These are phyloP conservation scores for Chlamydomonas eustigma DNA, from an alignment of 139 green algal species.

Conservation along the genomic window DNA sequence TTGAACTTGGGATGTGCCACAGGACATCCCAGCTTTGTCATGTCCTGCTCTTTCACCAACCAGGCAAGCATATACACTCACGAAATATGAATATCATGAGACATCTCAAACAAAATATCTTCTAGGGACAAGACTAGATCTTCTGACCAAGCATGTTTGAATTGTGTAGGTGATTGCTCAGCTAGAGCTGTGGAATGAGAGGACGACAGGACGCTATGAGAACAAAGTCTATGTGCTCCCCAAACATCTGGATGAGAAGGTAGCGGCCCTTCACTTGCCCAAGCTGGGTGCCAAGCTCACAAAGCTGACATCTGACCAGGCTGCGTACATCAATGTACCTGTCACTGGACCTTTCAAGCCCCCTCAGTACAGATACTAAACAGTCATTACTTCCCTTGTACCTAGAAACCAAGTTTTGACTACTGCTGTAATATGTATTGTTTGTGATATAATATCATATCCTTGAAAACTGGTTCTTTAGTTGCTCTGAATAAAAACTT, in stretches of 20 bases:
- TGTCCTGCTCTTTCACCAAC: constrained; percentile 99
- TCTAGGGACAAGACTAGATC: too few species aligned
- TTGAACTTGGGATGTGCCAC: constrained; percentile 99
- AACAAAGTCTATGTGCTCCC: constrained; percentile 99
- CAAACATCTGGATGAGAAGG: constrained; percentile 99
- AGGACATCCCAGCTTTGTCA: constrained; percentile 98
- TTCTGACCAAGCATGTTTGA: constrained; percentile 15
- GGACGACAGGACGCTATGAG: constrained; percentile 90
- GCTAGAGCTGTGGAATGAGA: constrained; percentile 99
- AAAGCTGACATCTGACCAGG: constrained; percentile 83
- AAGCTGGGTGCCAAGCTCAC: constrained; percentile 98
- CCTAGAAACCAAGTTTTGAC: too few species aligned
- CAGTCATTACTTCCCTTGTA: too few species aligned
- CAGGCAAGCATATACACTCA: constrained; percentile 73
- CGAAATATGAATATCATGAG: too few species aligned
- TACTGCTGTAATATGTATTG: too few species aligned
- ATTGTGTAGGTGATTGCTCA: constrained; percentile 99
- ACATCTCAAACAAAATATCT: too few species aligned
- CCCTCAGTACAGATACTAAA: constrained; percentile 85
- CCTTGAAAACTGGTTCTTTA: too few species aligned
- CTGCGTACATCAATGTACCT: constrained; percentile 96
- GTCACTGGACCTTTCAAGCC: constrained; percentile 95
- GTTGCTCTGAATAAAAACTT: too few species aligned
- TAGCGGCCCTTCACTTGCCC: constrained; percentile 89
- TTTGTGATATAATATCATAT: too few species aligned